These are phyloP conservation scores for Irpex lacteus DNA, from an alignment of 1,284 basidiomycete species.

Conservation along the genomic window DNA sequence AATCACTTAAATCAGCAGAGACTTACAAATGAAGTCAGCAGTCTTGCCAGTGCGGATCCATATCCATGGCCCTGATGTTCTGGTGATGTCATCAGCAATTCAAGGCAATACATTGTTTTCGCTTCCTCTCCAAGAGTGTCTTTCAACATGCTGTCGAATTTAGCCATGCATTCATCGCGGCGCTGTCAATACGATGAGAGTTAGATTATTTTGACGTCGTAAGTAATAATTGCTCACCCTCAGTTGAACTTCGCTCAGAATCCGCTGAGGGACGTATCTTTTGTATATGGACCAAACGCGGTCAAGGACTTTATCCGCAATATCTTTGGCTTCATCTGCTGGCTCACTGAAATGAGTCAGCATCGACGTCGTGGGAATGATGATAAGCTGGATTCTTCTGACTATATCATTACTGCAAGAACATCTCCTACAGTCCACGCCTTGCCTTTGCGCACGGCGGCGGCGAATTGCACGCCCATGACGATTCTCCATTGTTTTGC, in stretches of 20 bases:
- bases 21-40: neutral
- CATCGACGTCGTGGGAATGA: neutral
- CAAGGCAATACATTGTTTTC: neutral
- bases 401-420: conserved; percentile 6
- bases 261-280: neutral
- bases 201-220: neutral
- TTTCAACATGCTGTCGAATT: neutral
- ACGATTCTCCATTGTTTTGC: neutral
- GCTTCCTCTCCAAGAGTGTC: neutral
- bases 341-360: neutral
- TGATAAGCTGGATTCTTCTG: neutral
- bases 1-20: neutral
- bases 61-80: conserved; percentile 9
- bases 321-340: neutral
- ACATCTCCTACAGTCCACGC: conserved; percentile 8
- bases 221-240: neutral
- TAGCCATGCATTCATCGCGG: neutral
- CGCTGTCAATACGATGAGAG: neutral
- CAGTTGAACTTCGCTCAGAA: neutral
- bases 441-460: neutral
- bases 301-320: neutral
- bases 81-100: conserved; percentile 1
- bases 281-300: neutral
- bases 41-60: conserved; percentile 1
- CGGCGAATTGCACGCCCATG: neutral